phyloP scores from a whole-genome alignment of 2,329 filamentous ascomycete species.

The Trichoderma hamatum region DNA sequence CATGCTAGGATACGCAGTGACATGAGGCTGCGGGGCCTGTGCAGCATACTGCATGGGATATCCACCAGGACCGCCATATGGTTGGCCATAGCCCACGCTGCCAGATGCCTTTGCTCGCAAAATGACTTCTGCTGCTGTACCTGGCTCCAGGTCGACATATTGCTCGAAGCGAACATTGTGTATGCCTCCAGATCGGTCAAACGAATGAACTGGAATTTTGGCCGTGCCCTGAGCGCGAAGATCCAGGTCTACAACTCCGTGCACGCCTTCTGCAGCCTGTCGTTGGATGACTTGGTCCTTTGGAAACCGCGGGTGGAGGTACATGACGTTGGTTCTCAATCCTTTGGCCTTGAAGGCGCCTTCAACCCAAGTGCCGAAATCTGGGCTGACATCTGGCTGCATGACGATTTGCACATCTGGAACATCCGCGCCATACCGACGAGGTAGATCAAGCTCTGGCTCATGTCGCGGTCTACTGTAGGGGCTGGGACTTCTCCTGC shows the following conservation, averaged over 20 bases:
- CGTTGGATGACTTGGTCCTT: conserved; percentile 79
- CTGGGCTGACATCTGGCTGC: conserved; percentile 73
- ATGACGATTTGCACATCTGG: conserved; percentile 90
- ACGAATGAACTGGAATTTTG: conserved; percentile 81
- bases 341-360: conserved; percentile 71
- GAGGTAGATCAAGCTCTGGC: conserved; percentile 69
- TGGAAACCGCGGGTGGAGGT: conserved; percentile 74
- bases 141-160: conserved; percentile 80
- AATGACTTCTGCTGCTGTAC: conserved; percentile 79
- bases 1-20: conserved; percentile 32
- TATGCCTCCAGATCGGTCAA: conserved; percentile 75
- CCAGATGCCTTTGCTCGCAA: conserved; percentile 63
- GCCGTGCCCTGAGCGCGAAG: conserved; percentile 67
- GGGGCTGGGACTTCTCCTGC: conserved; percentile 73
- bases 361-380: conserved; percentile 84
- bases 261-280: conserved; percentile 86
- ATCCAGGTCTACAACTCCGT: conserved; percentile 79
- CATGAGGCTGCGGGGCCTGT: conserved; percentile 33
- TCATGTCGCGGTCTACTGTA: conserved; percentile 52
- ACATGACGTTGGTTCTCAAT: conserved; percentile 77
- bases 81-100: conserved; percentile 38
- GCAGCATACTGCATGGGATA: conserved; percentile 40
- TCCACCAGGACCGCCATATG: conserved; percentile 34
- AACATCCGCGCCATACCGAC: conserved; percentile 72
- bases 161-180: conserved; percentile 83